Evolutionary conservation across 148 eudicot genomes (phyloP), one percentile per base, ranked within the genome.

Genomic region (Silene uniflora): DNA sequence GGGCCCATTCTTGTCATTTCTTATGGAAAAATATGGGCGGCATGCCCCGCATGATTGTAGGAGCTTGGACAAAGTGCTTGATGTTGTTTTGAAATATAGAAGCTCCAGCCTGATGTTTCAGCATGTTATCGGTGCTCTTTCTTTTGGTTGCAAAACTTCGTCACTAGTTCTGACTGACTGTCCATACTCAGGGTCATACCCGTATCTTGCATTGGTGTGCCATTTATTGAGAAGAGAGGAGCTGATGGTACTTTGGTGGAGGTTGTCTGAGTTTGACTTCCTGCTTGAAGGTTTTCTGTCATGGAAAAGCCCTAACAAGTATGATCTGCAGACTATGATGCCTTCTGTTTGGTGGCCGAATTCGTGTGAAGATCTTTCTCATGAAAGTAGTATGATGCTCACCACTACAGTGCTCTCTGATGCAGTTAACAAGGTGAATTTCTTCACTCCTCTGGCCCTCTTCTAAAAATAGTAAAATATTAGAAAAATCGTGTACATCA

Each of bases 291-390:
- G 97, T 55, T 89, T 91, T 79, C 67, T 94, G 71, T 88, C 97
- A 21, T 86, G 92, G 86, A 94, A 88, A 83, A 85, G 80, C 81
- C 96, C 98, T 24, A 91, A 91, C 79, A 90, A 89, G 83, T 87
- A 85, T 76, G 98, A 94, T 84, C 95, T 94, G 68, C 91, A 89
- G 42, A 71, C 76, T 73, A 64, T 94, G 84, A 78, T 94, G 84
- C 98, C 98, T 73, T 90, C 89, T 85, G 96, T 94, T 72, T 91
- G 97, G 95, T 91, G 97, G 97, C 96, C 95, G 69, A 92, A 91
- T 78, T 91, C 98, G 70, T 83, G 67, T 62, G 97, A 91, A 77
- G 95, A 91, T 70, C 67, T 86, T 62, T 88, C 97, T 46, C 83
- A 84, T 74, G 97, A 90, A 84, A 90, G 85, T 81, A 91, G 95